Evolutionary conservation across 805 yeast species (phyloP).

Genomic region (Yamadazyma philogaea): DNA sequence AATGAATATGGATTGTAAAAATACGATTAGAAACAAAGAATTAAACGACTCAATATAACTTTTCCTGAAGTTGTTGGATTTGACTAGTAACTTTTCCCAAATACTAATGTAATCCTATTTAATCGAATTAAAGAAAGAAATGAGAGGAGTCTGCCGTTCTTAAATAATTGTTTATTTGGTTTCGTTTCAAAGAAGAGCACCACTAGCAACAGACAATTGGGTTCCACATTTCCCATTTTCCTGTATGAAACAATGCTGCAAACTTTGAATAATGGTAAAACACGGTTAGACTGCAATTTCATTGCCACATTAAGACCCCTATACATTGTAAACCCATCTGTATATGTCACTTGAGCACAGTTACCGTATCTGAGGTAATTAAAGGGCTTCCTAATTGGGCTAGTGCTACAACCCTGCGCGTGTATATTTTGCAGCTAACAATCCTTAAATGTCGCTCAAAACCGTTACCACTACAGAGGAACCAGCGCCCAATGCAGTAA

Average conservation of each 20-base stretch:
- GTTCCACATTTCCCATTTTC: neutral
- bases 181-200: neutral
- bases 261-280: neutral
- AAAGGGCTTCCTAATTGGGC: neutral
- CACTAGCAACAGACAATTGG: neutral
- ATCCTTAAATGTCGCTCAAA: neutral
- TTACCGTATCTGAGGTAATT: neutral
- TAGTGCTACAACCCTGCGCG: neutral
- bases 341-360: neutral
- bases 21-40: conserved; percentile 3
- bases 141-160: neutral
- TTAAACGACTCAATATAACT: conserved; percentile 4
- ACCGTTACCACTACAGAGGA: neutral
- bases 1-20: conserved; percentile 4
- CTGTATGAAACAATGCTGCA: neutral
- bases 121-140: neutral
- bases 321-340: neutral
- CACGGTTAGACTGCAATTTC: neutral
- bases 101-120: conserved; percentile 6
- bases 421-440: neutral
- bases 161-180: neutral
- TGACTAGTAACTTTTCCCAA: conserved; percentile 10
- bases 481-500: conserved; percentile 2
- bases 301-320: neutral
- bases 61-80: conserved; percentile 7